Percentiles rank a stretch among this genome's conserved stretches.
Evolutionary conservation across 2,329 filamentous ascomycete genomes (phyloP).

Genomic region (Colletotrichum cereale): DNA sequence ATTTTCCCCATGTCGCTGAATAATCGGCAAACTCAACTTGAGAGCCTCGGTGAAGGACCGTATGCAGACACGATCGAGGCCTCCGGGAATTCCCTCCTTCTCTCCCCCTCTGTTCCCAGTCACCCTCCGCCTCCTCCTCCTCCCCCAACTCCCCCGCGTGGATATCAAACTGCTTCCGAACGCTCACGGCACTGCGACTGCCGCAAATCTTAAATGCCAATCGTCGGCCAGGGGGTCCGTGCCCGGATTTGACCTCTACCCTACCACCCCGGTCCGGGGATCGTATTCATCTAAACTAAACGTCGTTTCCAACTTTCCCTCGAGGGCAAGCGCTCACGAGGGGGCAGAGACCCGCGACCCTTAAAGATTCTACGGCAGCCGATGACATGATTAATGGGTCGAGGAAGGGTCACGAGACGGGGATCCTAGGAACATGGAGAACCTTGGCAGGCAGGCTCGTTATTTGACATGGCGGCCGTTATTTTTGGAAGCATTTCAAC

Average conservation of each 20-base stretch:
- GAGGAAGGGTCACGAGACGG: too few species aligned
- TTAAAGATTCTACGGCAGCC: neutral
- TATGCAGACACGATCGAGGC: neutral
- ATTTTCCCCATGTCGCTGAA: constrained; percentile 15
- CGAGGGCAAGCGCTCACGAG: neutral
- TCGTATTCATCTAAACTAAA: constrained; percentile 2
- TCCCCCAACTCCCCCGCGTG: neutral
- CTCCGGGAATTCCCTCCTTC: neutral
- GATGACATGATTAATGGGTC: too few species aligned
- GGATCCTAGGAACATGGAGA: too few species aligned
- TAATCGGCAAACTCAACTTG: constrained; percentile 4
- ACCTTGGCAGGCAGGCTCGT: neutral
- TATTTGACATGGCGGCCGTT: neutral
- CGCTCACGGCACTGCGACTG: constrained; percentile 6
- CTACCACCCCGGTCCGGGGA: neutral
- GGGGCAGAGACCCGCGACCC: neutral
- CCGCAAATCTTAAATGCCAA: constrained; percentile 14
- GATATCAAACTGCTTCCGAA: constrained; percentile 21
- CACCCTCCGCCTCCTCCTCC: neutral
- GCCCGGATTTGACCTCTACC: neutral
- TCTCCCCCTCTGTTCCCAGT: too few species aligned
- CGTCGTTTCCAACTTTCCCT: neutral
- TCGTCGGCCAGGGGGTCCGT: neutral
- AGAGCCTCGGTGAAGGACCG: constrained; percentile 12
- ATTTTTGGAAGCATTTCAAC: neutral